Conservation (phyloP, 2,329 filamentous ascomycete species). For the Myotisia sp. region DNA sequence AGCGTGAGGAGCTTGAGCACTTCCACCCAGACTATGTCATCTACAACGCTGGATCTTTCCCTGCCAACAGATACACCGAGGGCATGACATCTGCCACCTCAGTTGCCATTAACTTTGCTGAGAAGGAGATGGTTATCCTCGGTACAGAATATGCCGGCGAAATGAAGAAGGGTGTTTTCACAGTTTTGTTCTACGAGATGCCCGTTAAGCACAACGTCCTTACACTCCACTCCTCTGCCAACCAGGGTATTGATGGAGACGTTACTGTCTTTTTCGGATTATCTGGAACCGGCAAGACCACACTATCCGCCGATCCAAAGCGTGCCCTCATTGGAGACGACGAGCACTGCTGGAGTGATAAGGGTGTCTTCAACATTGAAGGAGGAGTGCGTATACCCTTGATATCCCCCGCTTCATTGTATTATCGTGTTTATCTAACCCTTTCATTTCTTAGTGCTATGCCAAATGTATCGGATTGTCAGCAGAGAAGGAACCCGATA, state of each 20-base stretch:
- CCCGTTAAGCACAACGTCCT: constrained; percentile 98
- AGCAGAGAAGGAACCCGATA: constrained; percentile 97
- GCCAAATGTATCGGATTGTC: constrained; percentile 97
- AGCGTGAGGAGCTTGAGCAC: constrained; percentile 79
- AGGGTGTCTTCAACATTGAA: constrained; percentile 98
- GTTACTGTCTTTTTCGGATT: constrained; percentile 99
- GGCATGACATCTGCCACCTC: constrained; percentile 98
- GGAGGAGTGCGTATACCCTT: constrained; percentile 52
- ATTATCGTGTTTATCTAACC: constrained; percentile 10
- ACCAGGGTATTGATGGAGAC: constrained; percentile 86
- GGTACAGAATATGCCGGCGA: constrained; percentile 96
- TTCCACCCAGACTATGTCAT: constrained; percentile 99
- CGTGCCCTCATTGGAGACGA: constrained; percentile 93
- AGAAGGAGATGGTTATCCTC: constrained; percentile 99
- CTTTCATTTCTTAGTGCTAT: constrained; percentile 57
- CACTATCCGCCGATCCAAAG: constrained; percentile 90
- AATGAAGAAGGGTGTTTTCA: constrained; percentile 99
- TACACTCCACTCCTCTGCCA: constrained; percentile 95
- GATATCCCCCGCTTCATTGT: neutral
- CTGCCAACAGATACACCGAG: constrained; percentile 92
- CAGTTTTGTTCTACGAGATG: constrained; percentile 99
- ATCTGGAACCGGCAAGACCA: constrained; percentile 97
- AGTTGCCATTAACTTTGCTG: constrained; percentile 95
- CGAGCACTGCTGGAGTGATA: constrained; percentile 98
- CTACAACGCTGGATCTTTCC: constrained; percentile 98